phyloP scores from a whole-genome alignment of 306 rosid species.

The Lithocarpus polystachyus region DNA sequence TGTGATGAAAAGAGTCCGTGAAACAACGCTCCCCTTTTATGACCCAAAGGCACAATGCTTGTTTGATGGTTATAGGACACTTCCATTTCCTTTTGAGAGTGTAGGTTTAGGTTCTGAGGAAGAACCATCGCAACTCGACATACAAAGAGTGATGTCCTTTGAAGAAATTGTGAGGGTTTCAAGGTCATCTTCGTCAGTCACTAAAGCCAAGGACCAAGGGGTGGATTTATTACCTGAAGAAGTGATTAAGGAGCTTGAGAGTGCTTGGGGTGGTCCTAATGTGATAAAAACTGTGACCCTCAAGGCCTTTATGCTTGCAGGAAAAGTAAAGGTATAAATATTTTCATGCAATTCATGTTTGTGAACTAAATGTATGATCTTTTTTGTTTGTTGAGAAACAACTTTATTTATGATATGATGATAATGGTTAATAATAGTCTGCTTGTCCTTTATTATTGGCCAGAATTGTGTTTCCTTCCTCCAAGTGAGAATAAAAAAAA shows the following conservation, averaged over 20 bases:
- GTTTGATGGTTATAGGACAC: slow-evolving; percentile 22
- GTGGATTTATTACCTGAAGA: slow-evolving; percentile 23
- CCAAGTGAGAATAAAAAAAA: too few relatives aligned
- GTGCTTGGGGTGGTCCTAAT: slow-evolving; percentile 26
- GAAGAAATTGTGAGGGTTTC: slow-evolving; percentile 5
- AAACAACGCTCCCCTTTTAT: slow-evolving; percentile 2
- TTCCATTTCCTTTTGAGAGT: slow-evolving; percentile 37
- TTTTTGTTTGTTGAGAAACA: too few relatives aligned
- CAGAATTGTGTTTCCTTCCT: too few relatives aligned
- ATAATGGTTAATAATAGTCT: too few relatives aligned
- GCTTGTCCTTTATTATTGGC: too few relatives aligned
- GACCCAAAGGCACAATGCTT: not conserved
- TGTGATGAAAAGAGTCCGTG: not conserved
- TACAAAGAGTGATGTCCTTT: slow-evolving; percentile 13
- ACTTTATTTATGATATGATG: too few relatives aligned
- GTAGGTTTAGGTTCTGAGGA: slow-evolving; percentile 40
- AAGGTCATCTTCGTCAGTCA: slow-evolving; percentile 23
- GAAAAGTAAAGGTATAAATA: slow-evolving; percentile 6
- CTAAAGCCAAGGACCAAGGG: slow-evolving; percentile 25
- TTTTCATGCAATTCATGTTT: not conserved
- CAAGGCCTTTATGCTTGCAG: slow-evolving; percentile 33
- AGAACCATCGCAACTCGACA: slow-evolving; percentile 24
- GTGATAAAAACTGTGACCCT: slow-evolving; percentile 2
- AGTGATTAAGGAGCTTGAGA: slow-evolving; percentile 14
- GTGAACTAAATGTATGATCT: too few relatives aligned